Percentiles rank a stretch among this genome's conserved stretches.
These are phyloP conservation scores for Psilocybe subaeruginosa DNA, from an alignment of 768 basidiomycete genomes.

Conservation along the genomic window DNA sequence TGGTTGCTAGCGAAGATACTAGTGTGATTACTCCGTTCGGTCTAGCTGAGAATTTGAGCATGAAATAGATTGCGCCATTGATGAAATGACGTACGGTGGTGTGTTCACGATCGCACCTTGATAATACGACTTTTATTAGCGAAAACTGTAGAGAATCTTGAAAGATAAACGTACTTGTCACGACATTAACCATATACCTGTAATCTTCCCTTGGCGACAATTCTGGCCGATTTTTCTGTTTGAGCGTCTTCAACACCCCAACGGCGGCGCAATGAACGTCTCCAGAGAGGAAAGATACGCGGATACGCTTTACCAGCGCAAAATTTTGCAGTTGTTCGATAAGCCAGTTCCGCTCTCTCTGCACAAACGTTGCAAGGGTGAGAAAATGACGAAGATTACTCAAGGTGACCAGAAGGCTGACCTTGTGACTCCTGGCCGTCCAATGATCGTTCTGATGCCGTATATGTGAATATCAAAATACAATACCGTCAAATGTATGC, in stretches of 20 bases:
- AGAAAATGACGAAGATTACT: background rate
- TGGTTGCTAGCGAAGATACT: constrained; percentile 79
- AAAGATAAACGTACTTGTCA: constrained; percentile 59
- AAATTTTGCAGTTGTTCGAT: constrained; percentile 78
- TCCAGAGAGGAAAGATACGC: constrained; percentile 88
- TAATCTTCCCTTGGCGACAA: constrained; percentile 62
- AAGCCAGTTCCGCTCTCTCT: constrained; percentile 92
- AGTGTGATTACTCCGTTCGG: constrained; percentile 74
- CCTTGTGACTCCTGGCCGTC: constrained; percentile 84
- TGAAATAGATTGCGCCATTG: background rate
- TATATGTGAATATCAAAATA: background rate
- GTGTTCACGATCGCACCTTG: constrained; percentile 94
- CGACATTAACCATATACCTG: constrained; percentile 90
- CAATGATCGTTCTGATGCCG: constrained; percentile 81
- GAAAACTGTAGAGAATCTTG: background rate
- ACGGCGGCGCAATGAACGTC: constrained; percentile 95
- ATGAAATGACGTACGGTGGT: constrained; percentile 60
- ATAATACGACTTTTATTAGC: background rate
- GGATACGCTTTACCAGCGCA: constrained; percentile 60
- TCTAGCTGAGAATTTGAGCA: constrained; percentile 38
- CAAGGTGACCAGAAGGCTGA: constrained; percentile 25
- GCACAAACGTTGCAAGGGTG: constrained; percentile 11
- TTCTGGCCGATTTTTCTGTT: constrained; percentile 48
- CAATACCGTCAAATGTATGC: constrained; percentile 1
- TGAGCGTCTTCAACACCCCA: constrained; percentile 73